A percentile compares a stretch with the other conserved stretches of the same genome.
These are phyloP conservation scores for Trebouxia sp. DNA, from an alignment of 139 green algal species.

Conservation along the genomic window DNA sequence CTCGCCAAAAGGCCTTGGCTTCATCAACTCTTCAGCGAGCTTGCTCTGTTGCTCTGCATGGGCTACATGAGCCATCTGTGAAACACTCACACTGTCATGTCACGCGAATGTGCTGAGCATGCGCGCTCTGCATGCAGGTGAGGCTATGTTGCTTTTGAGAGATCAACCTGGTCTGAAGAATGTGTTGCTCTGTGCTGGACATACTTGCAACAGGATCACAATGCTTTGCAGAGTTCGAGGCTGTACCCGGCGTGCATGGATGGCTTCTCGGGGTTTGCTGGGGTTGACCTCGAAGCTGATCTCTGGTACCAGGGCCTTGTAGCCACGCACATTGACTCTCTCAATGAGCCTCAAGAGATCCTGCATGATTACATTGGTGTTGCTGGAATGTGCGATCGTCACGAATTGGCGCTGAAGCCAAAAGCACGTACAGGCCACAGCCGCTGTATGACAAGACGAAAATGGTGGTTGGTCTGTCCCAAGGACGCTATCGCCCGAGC, in stretches of 20 bases:
- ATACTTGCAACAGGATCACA: too few species aligned
- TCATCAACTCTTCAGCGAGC: background rate
- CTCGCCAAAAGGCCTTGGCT: background rate
- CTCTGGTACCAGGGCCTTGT: background rate
- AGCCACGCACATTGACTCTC: background rate
- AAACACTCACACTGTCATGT: background rate
- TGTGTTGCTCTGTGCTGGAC: background rate
- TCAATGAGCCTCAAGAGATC: background rate
- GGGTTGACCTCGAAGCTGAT: background rate
- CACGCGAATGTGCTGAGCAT: too few species aligned
- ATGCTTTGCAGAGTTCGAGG: background rate
- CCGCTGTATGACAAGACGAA: constrained; percentile 7
- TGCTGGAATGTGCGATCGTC: background rate
- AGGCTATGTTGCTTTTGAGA: too few species aligned
- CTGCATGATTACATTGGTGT: background rate
- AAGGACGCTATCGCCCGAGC: background rate
- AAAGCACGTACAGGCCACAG: background rate
- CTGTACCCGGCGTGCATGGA: background rate
- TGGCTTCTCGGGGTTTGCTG: background rate
- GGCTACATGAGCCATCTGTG: background rate
- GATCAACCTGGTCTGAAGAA: background rate
- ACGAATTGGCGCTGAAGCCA: background rate
- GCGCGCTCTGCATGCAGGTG: too few species aligned
- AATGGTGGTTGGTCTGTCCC: background rate
- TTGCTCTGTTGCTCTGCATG: background rate